Evolutionary conservation across 805 yeast genomes (phyloP), one percentile per base, ranked within the genome.

Genomic region (Wickerhamiella cacticola): DNA sequence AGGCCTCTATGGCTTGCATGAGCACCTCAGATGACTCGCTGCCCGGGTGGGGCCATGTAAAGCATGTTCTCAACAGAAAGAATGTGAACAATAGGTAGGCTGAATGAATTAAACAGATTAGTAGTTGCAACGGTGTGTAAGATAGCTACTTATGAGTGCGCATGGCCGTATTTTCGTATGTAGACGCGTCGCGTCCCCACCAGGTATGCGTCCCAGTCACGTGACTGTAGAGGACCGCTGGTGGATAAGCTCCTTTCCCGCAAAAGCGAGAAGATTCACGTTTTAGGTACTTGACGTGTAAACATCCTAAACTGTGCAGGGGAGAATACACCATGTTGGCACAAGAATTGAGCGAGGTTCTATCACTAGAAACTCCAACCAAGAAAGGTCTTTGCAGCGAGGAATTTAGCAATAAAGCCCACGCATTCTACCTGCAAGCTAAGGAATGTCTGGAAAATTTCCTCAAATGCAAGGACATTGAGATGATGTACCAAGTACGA

Each of bases 381-480:
- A 28, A 42, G 16, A 15, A 21, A 19, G 12, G 21, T 13, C 35
- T 13, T 5, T 31, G 22, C 16, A 15, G 39, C 19, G 19, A 21
- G 19, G 38, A 29, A 5, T 16, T 18, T 12, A 25, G 46, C 31
- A 21, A 36, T 15, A 13, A 26, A 25, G 12, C 33, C 12, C 10
- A 28, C 15, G 15, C 33, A n/a, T 46, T 46, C 19, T 23, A 21
- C 36, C 7, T 16, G 26, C 16, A 18, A 8, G 48, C 43, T 15
- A 35, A 36, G 21, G 44, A n/a, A 13, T 29, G 45, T n/a, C 33
- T 46, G 23, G 21, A 15, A 3, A 40, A 24, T 12, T 18, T 46
- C n/a, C 23, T 29, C 35, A 35, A 29, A 16, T 46, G 49, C 42
- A 9, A 19, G 12, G 46, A 46, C 25, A 34, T 41, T 21, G 41